A percentile compares a stretch with the other conserved stretches of the same genome.
Conservation (phyloP, 441 rosid species). For the Croton setiger region DNA sequence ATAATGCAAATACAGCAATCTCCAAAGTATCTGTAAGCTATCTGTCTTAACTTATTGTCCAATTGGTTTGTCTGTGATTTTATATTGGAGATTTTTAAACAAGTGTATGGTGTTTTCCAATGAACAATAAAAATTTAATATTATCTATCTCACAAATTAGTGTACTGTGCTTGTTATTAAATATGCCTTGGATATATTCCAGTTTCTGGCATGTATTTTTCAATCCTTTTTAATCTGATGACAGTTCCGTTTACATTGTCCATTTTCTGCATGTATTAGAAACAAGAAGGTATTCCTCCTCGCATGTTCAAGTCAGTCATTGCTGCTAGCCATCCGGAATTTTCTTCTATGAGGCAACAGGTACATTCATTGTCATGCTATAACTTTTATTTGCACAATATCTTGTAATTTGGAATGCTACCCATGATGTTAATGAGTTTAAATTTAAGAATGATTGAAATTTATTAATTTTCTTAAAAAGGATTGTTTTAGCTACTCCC, state of each 20-base stretch:
- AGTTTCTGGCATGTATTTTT: background rate
- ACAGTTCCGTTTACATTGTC: background rate
- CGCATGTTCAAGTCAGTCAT: conserved; percentile 93
- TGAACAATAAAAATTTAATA: conserved; percentile 4
- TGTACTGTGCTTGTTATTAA: background rate
- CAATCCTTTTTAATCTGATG: background rate
- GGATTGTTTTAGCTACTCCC: background rate
- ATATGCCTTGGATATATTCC: background rate
- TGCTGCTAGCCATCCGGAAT: conserved; percentile 93
- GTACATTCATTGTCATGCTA: conserved; percentile 30
- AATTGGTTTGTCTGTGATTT: conserved; percentile 4
- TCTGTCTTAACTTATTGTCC: conserved; percentile 15
- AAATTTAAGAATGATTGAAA: background rate
- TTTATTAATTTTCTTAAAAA: background rate
- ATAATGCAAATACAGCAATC: conserved; percentile 29
- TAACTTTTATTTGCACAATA: background rate
- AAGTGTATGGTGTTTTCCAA: background rate
- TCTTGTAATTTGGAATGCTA: background rate
- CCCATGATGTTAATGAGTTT: background rate
- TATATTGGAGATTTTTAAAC: background rate
- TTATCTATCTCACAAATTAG: background rate
- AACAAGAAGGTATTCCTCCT: conserved; percentile 95
- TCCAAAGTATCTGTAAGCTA: conserved; percentile 49
- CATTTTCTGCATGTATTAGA: conserved; percentile 41
- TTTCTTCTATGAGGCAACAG: conserved; percentile 97